Evolutionary conservation across 148 eudicot species (phyloP), one percentile per base, ranked within the genome.

Genomic region (Cornus kousa): DNA sequence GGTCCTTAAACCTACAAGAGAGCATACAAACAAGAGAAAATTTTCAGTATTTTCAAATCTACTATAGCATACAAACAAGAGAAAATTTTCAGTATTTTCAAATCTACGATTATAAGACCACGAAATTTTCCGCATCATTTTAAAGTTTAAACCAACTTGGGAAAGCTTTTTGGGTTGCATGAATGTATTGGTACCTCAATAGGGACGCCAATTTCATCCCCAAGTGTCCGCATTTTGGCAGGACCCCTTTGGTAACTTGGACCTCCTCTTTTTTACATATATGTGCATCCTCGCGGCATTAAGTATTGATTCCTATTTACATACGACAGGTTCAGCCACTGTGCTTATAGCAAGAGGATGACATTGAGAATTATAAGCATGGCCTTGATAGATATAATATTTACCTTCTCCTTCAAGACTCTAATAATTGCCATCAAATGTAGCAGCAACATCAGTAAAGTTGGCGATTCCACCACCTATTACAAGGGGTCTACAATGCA

Each of bases 391-490:
- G 28, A 46, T 28, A 67, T 24, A 43, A 70, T 28, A 11, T 75
- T 72, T 67, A 89, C 91, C 91, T 89, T 89, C 75, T 89, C 91
- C 76, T 85, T 89, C 78, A 89, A 69, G 48, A 89, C 91, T 71
- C 91, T 85, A 55, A 89, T 89, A 28, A 89, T 89, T 89, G 79
- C 91, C 91, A 68, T 77, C 94, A 83, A 96, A 96, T 68, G 99
- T 96, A 37, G 99, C 92, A 55, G 98, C 99, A 78, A 96, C 99
- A 78, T 96, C 99, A 24, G 99, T 96, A 60, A 96, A 96, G 84
- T 96, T 96, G 23, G 99, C 98, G n/a, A 96, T 96, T 74, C 99
- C 99, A 59, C 99, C 98, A 79, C 99, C 99, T 66, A 96, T 83
- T n/a, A 96, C 94, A 37, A 96, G 99, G 82, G 99, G 98, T 78